Evolutionary conservation across 139 green algal species (phyloP), one percentile per base, ranked within the genome.

Genomic region (Microglena sp.): DNA sequence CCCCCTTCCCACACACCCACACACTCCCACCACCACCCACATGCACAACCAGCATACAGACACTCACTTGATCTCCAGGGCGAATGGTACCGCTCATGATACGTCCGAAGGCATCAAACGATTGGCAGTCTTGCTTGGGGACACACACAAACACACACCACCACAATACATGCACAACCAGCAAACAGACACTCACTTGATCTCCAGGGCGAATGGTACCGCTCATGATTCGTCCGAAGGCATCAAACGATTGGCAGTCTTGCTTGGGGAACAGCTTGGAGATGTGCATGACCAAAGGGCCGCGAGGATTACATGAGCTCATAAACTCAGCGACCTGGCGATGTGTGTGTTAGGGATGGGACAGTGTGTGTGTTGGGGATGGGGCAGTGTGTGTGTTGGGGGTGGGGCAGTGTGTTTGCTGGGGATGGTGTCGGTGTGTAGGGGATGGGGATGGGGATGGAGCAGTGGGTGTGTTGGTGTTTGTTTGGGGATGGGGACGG

Each of bases 221-320:
- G 67, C 78, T 91, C 62, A 98, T 81, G 40, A 99, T 84, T 29
- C 94, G 78, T 0, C 86, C 92, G 43, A 95, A 90, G 1, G 90
- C 91, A 67, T 97, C 94, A 67, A 98, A 99, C 0, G 76, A 58
- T 4, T 66, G 83, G 78, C 78, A 88, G 71, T 90, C 84, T 26
- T 78, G 59, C 55, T 84, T 88, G 29, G 94, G 94, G 72, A 96
- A 95, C 22, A 98, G 87, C 88, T 99, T 99, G 65, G 84, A 84
- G 22, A 98, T 69, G 68, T 94, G 82, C 33, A 97, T 61, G 33
- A 95, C 83, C 35, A 97, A 75, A 1, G 92, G 94, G 1, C 91
- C 94, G 27, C 72, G 66, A 0, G 86, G 69, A 70, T 94, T 87
- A 85, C 90, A 97, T 6, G 55, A 45, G 6, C 33, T 57, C 82